Conservation (phyloP, 179 eudicot species). For the Spinacia oleracea region DNA sequence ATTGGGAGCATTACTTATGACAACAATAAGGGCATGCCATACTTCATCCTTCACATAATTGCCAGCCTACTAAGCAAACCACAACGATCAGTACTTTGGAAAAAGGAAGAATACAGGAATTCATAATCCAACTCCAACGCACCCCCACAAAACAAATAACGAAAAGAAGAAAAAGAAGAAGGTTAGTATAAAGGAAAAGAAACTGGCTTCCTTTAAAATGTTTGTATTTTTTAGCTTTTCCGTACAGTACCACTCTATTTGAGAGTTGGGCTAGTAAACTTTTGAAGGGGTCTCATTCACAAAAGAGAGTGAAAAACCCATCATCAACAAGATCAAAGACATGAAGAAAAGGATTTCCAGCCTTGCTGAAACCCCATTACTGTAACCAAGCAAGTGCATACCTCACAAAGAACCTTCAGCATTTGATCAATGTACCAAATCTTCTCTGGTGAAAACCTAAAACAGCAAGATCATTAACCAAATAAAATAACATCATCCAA, state of each 20-base stretch:
- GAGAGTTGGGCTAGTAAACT: not conserved
- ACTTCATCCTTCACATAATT: slow-evolving; percentile 89
- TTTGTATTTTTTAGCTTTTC: not conserved
- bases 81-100: slow-evolving; percentile 34
- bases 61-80: slow-evolving; percentile 77
- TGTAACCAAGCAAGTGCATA: slow-evolving; percentile 37
- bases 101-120: not conserved
- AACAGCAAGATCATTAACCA: slow-evolving; percentile 23
- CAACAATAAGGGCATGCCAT: slow-evolving; percentile 89
- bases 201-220: not conserved
- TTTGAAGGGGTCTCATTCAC: not conserved
- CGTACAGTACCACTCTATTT: not conserved
- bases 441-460: slow-evolving; percentile 87
- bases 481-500: slow-evolving; percentile 1
- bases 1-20: slow-evolving; percentile 80
- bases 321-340: not conserved
- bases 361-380: not conserved
- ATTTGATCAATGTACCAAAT: slow-evolving; percentile 98
- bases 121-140: not conserved
- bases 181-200: not conserved
- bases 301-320: not conserved
- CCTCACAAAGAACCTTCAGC: slow-evolving; percentile 98
- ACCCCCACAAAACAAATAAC: not conserved
- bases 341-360: slow-evolving; percentile 9
- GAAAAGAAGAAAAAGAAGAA: not conserved